Evolutionary conservation across 2,329 filamentous ascomycete species (phyloP).

Genomic region (Exophiala sp.): DNA sequence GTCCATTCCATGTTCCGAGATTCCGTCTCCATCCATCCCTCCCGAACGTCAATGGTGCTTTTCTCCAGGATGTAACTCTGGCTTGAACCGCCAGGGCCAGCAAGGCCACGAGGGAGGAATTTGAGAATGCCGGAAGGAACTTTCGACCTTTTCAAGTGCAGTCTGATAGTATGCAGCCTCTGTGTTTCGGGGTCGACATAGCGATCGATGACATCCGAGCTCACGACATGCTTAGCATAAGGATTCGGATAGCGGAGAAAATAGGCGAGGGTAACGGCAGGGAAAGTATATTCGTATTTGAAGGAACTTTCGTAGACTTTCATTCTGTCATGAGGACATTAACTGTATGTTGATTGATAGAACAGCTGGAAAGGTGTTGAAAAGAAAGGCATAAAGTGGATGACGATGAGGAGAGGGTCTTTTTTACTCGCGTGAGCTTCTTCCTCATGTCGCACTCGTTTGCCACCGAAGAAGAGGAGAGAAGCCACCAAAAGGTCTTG

Average conservation of each 20-base stretch:
- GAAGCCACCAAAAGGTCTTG: not conserved
- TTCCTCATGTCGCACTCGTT: not conserved
- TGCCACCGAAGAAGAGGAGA: conserved; percentile 6
- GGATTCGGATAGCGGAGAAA: conserved; percentile 68
- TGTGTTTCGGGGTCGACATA: conserved; percentile 58
- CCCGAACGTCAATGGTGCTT: conserved; percentile 58
- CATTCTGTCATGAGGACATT: conserved; percentile 36
- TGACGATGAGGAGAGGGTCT: not conserved
- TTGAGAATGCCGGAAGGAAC: conserved; percentile 60
- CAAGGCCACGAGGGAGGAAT: conserved; percentile 57
- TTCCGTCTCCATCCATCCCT: conserved; percentile 66
- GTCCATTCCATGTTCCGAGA: conserved; percentile 65
- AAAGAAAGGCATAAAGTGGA: not conserved
- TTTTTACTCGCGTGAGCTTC: conserved; percentile 11
- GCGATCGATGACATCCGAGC: conserved; percentile 63
- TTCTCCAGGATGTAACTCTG: conserved; percentile 63
- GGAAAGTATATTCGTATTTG: conserved; percentile 63
- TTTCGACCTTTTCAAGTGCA: conserved; percentile 63
- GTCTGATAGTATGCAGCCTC: conserved; percentile 58
- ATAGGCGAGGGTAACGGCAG: conserved; percentile 64
- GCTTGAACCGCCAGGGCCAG: conserved; percentile 56
- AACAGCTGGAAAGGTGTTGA: conserved; percentile 2
- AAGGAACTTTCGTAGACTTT: conserved; percentile 55
- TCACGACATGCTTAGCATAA: conserved; percentile 62
- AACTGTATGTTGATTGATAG: conserved; percentile 6